Evolutionary conservation across 257 asterid genomes (phyloP), one percentile per base, ranked within the genome.

Genomic region (Solanum chmielewskii): DNA sequence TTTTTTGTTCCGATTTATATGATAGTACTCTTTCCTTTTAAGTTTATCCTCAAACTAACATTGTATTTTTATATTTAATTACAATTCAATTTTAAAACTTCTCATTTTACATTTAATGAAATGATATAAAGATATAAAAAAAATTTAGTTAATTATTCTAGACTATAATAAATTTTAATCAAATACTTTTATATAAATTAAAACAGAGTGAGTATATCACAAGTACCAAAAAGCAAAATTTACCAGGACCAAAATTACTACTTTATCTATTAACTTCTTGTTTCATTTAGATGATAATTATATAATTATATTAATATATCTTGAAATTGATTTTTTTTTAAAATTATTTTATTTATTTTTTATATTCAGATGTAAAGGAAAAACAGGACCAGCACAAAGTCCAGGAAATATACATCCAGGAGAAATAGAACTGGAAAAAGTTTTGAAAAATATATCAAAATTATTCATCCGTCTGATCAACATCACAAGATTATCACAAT

Each of bases 401-500:
- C 42, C 52, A n/a, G 90, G 86, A 47, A 20, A 2, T 11, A 6
- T 68, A 23, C 85, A 31, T 64, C 68, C 71, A 76, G 89, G 84
- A 76, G 87, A 90, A 88, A 35, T 64, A 9, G 89, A 86, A 11
- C 33, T 86, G 4, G 88, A 90, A 77, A 78, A 59, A 29, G 92
- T 77, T 42, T 21, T 90, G 71, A 52, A 71, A 31, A 60, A 44
- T 18, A 80, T 88, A 90, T 71, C 88, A 15, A 90, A 90, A 49
- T 62, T 70, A 42, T 10, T 9, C 15, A 87, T 90, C 15, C 49
- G 86, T 85, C 10, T 90, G 89, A 84, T 90, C 15, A 64, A 90
- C 77, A 84, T 86, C 33, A 88, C 90, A n/a, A 59, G 71, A 3
- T 86, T 90, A 78, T 90, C 92, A 33, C 88, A 86, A 35, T 49